Base-by-base conservation (phyloP, 108 stramenopile species). In the Fragilariopsis cylindrus region DNA sequence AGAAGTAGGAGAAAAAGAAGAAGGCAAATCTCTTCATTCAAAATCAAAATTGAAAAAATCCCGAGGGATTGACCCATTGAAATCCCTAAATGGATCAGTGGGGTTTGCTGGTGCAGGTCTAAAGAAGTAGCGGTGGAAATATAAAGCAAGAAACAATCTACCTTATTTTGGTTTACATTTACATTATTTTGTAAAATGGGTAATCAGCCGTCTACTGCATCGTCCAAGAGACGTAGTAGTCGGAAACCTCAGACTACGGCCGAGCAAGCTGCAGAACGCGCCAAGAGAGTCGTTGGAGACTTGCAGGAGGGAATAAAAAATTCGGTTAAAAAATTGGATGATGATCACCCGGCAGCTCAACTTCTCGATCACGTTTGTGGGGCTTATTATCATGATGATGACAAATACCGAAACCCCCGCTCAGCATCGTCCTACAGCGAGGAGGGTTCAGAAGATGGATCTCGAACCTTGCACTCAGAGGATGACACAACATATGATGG, bases 321-420 rank as follows among this genome's bases (percentile, higher is more conserved):
- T 5, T 62, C 73, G 13, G 72, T 79, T 12, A 84, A 84, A 52
- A 77, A 78, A 40, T 47, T 85, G 41, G 80, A 85, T 47, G 80
- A 85, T 42, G 73, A 82, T 76, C 77, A 81, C 49, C 77, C 80
- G 43, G 80, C 84, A 4, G 80, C 81, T 30, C 78, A 82, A 48
- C 49, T 86, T 7, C 55, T 86, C 44, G 85, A 86, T 49, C 46
- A 50, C 12, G 69, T 86, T 40, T 86, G 85, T 48, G 82, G 85
- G 5, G 52, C 57, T 4, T 66, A 75, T 54, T 76, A 75, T 19
- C 69, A 79, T 45, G 64, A 81, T n/a, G 73, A 73, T 8, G 71
- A 69, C 52, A 78, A 69, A 57, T 55, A 65, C 40, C 47, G 70
- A n/a, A 64, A 62, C 30, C 44, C 68, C 46, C 54, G 70, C 40